Percentiles rank a stretch among this genome's conserved stretches.
These are phyloP conservation scores for Penicillium arizonense DNA, from an alignment of 495 filamentous ascomycete genomes.

Conservation along the genomic window DNA sequence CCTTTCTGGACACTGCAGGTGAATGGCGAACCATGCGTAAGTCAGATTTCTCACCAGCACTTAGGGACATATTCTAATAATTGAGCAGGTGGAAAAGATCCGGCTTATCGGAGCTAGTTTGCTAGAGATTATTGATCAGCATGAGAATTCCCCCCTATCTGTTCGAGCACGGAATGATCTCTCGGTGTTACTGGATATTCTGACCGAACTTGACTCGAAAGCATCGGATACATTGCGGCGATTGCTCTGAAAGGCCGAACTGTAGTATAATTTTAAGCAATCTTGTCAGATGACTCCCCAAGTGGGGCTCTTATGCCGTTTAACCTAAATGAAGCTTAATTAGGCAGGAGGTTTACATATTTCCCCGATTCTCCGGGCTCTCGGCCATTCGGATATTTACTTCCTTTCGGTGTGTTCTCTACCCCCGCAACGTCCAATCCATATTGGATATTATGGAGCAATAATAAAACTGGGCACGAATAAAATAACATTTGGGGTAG, in stretches of 20 bases:
- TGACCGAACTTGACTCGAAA: constrained; percentile 21
- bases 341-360: neutral
- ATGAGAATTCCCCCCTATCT: constrained; percentile 18
- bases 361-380: neutral
- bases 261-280: too few relatives aligned
- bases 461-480: too few relatives aligned
- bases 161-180: constrained; percentile 18
- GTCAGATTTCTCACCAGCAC: neutral
- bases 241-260: constrained; percentile 1
- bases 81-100: constrained; percentile 29
- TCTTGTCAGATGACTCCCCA: too few relatives aligned
- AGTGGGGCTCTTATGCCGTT: too few relatives aligned
- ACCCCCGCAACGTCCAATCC: too few relatives aligned
- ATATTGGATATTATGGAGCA: too few relatives aligned
- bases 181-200: constrained; percentile 20
- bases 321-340: too few relatives aligned
- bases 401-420: too few relatives aligned
- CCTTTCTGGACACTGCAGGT: constrained; percentile 22
- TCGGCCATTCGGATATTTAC: neutral
- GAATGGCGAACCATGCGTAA: constrained; percentile 24
- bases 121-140: constrained; percentile 27
- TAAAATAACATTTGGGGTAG: too few relatives aligned
- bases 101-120: constrained; percentile 27
- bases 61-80: constrained; percentile 7
- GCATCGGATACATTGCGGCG: constrained; percentile 23